These are phyloP conservation scores for Tylopilus vinaceipallidus DNA, from an alignment of 768 basidiomycete genomes.

Conservation along the genomic window DNA sequence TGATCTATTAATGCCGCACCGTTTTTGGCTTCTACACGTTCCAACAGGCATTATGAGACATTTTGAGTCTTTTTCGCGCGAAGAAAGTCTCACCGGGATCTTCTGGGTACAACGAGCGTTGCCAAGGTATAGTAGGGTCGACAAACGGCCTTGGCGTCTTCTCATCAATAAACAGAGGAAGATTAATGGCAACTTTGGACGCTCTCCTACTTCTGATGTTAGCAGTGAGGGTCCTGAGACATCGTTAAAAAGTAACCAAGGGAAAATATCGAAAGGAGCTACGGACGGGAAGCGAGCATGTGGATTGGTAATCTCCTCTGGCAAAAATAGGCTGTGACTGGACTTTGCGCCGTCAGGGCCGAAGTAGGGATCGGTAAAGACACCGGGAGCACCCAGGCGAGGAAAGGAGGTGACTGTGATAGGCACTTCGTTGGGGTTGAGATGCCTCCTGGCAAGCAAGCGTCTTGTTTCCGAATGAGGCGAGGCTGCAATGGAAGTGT, in stretches of 20 bases:
- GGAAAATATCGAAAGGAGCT: conserved; percentile 8
- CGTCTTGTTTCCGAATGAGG: conserved; percentile 51
- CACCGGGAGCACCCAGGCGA: conserved; percentile 81
- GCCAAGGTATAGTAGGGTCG: conserved; percentile 89
- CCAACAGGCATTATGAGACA: conserved; percentile 3
- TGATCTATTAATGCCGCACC: conserved; percentile 89
- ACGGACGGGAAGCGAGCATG: conserved; percentile 98
- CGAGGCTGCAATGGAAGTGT: not conserved
- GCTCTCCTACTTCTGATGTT: conserved; percentile 90
- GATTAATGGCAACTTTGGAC: conserved; percentile 92
- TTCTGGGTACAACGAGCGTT: conserved; percentile 79
- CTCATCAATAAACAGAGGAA: conserved; percentile 88
- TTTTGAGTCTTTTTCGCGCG: conserved; percentile 4
- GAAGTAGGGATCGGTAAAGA: conserved; percentile 89
- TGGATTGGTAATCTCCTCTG: conserved; percentile 94
- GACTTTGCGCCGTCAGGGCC: conserved; percentile 74
- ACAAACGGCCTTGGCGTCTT: conserved; percentile 88
- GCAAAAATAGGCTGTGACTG: conserved; percentile 91
- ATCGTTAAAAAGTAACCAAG: conserved; percentile 9
- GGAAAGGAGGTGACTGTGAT: conserved; percentile 96
- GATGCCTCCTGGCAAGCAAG: conserved; percentile 74
- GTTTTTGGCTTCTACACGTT: conserved; percentile 70
- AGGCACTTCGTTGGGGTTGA: conserved; percentile 84
- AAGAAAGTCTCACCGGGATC: conserved; percentile 60
- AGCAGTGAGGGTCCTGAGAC: conserved; percentile 85